Evolutionary conservation across 2,329 filamentous ascomycete genomes (phyloP).

Genomic region (Pleurostoma richardsiae): DNA sequence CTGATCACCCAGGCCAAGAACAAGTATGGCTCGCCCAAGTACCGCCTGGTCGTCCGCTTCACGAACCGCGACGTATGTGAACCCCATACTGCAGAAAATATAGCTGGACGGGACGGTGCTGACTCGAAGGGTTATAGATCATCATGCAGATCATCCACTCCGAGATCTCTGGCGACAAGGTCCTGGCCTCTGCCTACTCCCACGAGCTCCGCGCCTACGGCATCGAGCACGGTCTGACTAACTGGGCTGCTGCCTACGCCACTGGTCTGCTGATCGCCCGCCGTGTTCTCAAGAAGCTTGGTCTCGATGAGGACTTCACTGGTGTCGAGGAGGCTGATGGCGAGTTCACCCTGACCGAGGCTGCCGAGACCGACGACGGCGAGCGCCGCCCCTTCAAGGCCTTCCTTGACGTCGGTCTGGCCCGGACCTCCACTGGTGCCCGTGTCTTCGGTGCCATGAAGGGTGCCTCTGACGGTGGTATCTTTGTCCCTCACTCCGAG

Average conservation of each 20-base stretch:
- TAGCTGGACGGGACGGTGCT: no score
- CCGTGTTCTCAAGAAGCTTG: constrained; percentile 95
- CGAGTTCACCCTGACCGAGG: constrained; percentile 95
- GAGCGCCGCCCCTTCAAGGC: constrained; percentile 99
- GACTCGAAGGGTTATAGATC: constrained; percentile 40
- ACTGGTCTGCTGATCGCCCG: constrained; percentile 96
- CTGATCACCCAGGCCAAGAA: constrained; percentile 99
- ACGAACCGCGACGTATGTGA: constrained; percentile 77
- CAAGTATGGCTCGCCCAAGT: constrained; percentile 99
- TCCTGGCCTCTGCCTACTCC: constrained; percentile 86
- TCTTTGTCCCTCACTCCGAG: constrained; percentile 96
- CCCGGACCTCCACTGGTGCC: constrained; percentile 95
- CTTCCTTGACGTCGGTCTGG: constrained; percentile 95
- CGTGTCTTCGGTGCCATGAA: constrained; percentile 99
- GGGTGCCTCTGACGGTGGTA: constrained; percentile 97
- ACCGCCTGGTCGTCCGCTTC: constrained; percentile 98
- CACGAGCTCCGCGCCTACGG: constrained; percentile 98
- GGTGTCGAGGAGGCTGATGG: constrained; percentile 97
- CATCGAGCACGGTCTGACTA: constrained; percentile 97
- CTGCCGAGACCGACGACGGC: constrained; percentile 81
- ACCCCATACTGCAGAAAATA: no score
- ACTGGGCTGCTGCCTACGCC: constrained; percentile 97
- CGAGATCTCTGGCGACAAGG: constrained; percentile 97
- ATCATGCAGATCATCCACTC: constrained; percentile 95
- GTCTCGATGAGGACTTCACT: constrained; percentile 84